Evolutionary conservation across 2,329 filamentous ascomycete genomes (phyloP).

Genomic region (Rosellinia necatrix): DNA sequence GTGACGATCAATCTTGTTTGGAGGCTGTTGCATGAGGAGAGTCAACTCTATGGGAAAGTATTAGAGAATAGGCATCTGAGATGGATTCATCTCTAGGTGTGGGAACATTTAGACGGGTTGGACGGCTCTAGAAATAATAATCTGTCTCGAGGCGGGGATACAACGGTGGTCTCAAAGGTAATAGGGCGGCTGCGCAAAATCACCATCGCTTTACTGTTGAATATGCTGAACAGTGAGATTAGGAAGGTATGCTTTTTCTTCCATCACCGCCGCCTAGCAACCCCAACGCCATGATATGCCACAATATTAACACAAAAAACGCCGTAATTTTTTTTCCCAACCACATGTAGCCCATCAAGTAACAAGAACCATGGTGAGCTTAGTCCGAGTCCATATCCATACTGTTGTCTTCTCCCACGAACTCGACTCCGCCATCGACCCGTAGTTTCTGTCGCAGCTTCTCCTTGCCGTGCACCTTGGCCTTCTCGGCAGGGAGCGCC

Average conservation of each 20-base stretch:
- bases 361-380: conserved; percentile 5
- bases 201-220: conserved; percentile 1
- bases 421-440: conserved; percentile 48
- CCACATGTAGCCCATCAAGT: conserved; percentile 17
- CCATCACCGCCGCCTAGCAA: conserved; percentile 21
- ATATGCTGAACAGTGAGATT: not conserved
- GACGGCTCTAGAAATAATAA: not conserved
- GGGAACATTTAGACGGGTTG: not conserved
- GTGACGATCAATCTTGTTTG: too few species aligned
- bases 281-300: conserved; percentile 42
- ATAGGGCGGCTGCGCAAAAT: not conserved
- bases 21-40: too few species aligned
- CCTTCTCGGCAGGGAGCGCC: conserved; percentile 35
- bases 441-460: conserved; percentile 45
- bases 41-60: not conserved
- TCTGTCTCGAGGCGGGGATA: not conserved
- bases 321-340: conserved; percentile 35
- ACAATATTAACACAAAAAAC: conserved; percentile 31
- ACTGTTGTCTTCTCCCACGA: conserved; percentile 45
- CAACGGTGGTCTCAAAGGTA: not conserved
- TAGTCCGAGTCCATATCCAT: conserved; percentile 50
- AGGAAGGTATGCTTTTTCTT: conserved; percentile 17
- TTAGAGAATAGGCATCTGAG: not conserved
- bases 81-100: not conserved
- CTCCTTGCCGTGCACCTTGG: conserved; percentile 48